A percentile compares a stretch with the other conserved stretches of the same genome.
These are phyloP conservation scores for Microdochium trichocladiopsis DNA, from an alignment of 2,329 filamentous ascomycete species.

Conservation along the genomic window DNA sequence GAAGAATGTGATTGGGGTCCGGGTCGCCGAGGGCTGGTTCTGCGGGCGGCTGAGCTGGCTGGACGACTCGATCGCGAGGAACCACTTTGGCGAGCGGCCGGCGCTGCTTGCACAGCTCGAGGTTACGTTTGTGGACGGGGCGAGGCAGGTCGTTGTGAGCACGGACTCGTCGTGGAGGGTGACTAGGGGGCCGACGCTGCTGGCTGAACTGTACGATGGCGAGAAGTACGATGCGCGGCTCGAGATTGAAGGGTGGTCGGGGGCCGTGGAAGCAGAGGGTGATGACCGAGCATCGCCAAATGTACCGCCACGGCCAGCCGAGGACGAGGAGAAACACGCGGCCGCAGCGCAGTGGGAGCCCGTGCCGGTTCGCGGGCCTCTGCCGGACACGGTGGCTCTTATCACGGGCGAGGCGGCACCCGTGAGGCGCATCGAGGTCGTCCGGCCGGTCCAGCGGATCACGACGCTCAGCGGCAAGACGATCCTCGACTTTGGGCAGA, in stretches of 20 bases:
- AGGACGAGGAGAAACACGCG: too few species aligned
- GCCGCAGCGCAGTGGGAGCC: too few species aligned
- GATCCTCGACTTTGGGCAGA: constrained; percentile 43
- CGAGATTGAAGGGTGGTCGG: constrained; percentile 13
- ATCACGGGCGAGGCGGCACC: constrained; percentile 23
- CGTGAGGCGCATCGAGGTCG: too few species aligned
- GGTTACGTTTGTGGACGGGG: constrained; percentile 13
- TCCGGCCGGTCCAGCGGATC: too few species aligned
- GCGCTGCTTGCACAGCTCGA: constrained; percentile 20
- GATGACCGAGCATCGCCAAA: background rate
- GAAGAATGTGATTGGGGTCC: constrained; percentile 33
- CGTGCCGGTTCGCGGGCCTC: too few species aligned
- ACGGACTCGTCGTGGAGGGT: constrained; percentile 23
- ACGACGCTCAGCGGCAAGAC: constrained; percentile 29
- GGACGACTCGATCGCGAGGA: constrained; percentile 10
- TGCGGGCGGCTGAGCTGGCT: constrained; percentile 30
- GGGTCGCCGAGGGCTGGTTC: constrained; percentile 47
- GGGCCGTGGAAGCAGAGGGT: too few species aligned
- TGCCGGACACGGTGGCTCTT: constrained; percentile 13
- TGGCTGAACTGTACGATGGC: constrained; percentile 17
- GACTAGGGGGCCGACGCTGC: constrained; percentile 7
- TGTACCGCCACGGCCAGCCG: background rate
- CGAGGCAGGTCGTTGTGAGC: constrained; percentile 5
- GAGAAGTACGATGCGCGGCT: constrained; percentile 21
- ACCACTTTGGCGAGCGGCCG: constrained; percentile 21